These are phyloP conservation scores for Coniosporium apollinis DNA, from an alignment of 495 filamentous ascomycete species.

Conservation along the genomic window DNA sequence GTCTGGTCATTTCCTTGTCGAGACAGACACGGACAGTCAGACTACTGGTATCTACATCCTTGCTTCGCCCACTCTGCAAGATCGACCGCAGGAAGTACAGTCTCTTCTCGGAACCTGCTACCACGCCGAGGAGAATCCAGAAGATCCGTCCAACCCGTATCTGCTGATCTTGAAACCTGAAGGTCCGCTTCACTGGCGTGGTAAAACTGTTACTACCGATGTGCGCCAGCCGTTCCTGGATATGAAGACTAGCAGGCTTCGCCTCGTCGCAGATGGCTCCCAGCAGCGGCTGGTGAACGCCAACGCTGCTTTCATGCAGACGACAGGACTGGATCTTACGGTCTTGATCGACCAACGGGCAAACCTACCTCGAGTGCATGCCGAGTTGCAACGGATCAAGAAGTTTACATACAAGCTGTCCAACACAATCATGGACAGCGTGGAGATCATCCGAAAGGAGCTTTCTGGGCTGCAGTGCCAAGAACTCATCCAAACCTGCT, in stretches of 20 bases:
- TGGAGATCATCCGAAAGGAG: slow-evolving; percentile 77
- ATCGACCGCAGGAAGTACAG: slow-evolving; percentile 61
- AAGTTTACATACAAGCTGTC: slow-evolving; percentile 90
- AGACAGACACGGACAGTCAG: slow-evolving; percentile 11
- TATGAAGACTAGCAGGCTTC: slow-evolving; percentile 69
- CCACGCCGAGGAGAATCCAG: slow-evolving; percentile 50
- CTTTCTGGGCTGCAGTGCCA: slow-evolving; percentile 74
- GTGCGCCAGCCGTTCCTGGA: slow-evolving; percentile 68
- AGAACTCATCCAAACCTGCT: slow-evolving; percentile 95
- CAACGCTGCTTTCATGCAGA: slow-evolving; percentile 54
- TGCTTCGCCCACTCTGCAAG: slow-evolving; percentile 61
- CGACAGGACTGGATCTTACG: slow-evolving; percentile 63
- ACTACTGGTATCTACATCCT: slow-evolving; percentile 56
- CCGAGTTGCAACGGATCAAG: slow-evolving; percentile 85
- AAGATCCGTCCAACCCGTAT: slow-evolving; percentile 64
- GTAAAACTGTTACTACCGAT: slow-evolving; percentile 50
- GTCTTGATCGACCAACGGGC: slow-evolving; percentile 83
- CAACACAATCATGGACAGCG: slow-evolving; percentile 99
- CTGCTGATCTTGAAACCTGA: slow-evolving; percentile 74
- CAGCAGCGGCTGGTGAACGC: slow-evolving; percentile 64
- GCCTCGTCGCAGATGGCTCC: slow-evolving; percentile 79
- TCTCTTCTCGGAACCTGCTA: slow-evolving; percentile 78
- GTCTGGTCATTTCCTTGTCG: slow-evolving; percentile 73
- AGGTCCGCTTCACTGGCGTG: slow-evolving; percentile 61
- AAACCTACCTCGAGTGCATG: slow-evolving; percentile 80